phyloP scores from a whole-genome alignment of 176 grass and related monocot genomes.

The Cocos nucifera region DNA sequence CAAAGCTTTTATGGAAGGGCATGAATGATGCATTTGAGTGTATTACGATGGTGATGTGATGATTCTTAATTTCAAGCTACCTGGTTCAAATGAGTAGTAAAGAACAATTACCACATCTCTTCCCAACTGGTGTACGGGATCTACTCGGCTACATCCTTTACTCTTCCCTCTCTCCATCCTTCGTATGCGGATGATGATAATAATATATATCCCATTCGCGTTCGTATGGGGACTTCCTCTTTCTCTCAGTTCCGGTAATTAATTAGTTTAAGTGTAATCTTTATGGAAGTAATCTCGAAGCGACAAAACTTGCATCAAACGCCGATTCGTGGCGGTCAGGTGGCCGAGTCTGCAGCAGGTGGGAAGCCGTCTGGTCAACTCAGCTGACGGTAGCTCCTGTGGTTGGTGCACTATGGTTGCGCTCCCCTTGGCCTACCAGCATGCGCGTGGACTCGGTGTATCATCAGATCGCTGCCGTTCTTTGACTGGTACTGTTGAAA shows the following conservation, averaged over 20 bases:
- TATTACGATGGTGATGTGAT: background rate
- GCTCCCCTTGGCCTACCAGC: too few species aligned
- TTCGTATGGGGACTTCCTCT: too few species aligned
- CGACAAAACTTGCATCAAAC: slow-evolving; percentile 13
- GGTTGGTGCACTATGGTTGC: background rate
- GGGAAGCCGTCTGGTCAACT: background rate
- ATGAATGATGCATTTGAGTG: slow-evolving; percentile 10
- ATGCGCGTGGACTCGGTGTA: too few species aligned
- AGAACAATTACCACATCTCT: too few species aligned
- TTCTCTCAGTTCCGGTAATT: too few species aligned
- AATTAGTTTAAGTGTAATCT: too few species aligned
- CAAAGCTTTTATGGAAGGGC: slow-evolving; percentile 11
- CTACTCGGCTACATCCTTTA: background rate
- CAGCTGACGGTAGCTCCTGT: background rate
- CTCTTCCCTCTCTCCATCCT: background rate
- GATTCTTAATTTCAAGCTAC: too few species aligned
- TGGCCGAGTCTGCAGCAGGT: background rate
- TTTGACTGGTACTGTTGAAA: too few species aligned
- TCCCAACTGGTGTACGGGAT: background rate
- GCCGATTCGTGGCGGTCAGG: slow-evolving; percentile 2
- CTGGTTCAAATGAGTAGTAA: too few species aligned
- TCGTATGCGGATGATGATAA: too few species aligned
- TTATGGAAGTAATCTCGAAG: background rate
- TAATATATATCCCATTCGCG: too few species aligned
- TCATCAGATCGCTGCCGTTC: too few species aligned